These are phyloP conservation scores for Ilyonectria sp. DNA, from an alignment of 2,329 filamentous ascomycete species.

Conservation along the genomic window DNA sequence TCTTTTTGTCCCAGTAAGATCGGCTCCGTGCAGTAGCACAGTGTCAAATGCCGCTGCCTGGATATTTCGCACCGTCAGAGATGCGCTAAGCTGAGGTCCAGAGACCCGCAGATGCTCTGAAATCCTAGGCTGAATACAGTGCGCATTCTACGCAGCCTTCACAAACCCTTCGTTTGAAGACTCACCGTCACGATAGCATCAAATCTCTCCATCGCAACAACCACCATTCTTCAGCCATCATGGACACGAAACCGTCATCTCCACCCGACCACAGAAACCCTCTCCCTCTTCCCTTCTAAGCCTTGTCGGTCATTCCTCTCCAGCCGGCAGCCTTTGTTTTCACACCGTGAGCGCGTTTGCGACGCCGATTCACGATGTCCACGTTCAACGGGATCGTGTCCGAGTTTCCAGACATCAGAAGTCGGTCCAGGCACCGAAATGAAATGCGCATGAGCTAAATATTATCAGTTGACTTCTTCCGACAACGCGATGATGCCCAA, in stretches of 20 bases:
- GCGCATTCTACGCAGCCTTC: not conserved
- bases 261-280: not conserved
- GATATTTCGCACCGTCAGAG: not conserved
- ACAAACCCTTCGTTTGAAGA: not conserved
- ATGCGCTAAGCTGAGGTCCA: not conserved
- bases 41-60: not conserved
- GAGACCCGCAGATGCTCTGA: not conserved
- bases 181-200: not conserved
- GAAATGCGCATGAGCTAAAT: constrained; percentile 8
- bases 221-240: not conserved
- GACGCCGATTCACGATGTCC: constrained; percentile 70
- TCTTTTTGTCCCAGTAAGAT: not conserved
- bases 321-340: not conserved
- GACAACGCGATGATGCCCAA: constrained; percentile 64
- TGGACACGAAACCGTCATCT: not conserved
- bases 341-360: not conserved
- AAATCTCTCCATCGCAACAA: not conserved
- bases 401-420: constrained; percentile 86
- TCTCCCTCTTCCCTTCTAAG: not conserved
- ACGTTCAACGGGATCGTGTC: constrained; percentile 80
- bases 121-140: not conserved
- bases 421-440: constrained; percentile 52
- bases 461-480: constrained; percentile 85
- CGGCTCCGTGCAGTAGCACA: not conserved
- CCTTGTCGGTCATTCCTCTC: no score